These are phyloP conservation scores for Theileria orientalis DNA, from an alignment of 169 alveolate species.

Conservation along the genomic window DNA sequence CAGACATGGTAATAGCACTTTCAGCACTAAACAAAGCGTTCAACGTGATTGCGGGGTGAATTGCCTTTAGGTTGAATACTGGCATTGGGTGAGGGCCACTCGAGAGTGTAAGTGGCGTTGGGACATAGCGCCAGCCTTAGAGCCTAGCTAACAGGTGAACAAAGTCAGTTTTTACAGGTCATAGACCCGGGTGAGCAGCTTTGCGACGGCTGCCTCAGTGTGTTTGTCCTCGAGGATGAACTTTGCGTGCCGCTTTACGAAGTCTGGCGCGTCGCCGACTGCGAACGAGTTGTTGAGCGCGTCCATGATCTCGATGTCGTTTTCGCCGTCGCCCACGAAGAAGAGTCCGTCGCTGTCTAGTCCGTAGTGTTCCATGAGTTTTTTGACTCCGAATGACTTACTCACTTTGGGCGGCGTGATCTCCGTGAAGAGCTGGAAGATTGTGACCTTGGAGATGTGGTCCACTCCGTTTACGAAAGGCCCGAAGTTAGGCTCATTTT, in stretches of 20 bases:
- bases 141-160: too few relatives aligned
- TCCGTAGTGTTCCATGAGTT: conserved; percentile 24
- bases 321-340: conserved; percentile 55
- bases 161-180: too few relatives aligned
- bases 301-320: conserved; percentile 55
- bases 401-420: conserved; percentile 22
- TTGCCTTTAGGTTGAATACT: too few relatives aligned
- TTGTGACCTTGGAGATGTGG: not conserved
- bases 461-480: not conserved
- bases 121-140: too few relatives aligned
- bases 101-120: too few relatives aligned
- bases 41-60: too few relatives aligned
- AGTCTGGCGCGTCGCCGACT: conserved; percentile 46
- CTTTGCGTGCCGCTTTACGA: conserved; percentile 37
- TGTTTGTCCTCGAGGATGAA: not conserved
- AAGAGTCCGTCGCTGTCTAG: not conserved
- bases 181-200: too few relatives aligned
- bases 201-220: too few relatives aligned
- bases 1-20: too few relatives aligned
- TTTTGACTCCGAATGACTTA: conserved; percentile 40
- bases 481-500: not conserved
- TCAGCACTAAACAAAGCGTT: too few relatives aligned
- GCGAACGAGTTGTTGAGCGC: conserved; percentile 38
- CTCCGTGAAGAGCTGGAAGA: conserved; percentile 18
- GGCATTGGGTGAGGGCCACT: too few relatives aligned